Evolutionary conservation across 805 yeast species (phyloP).

Genomic region (Saccharomycopsis lassenensis): DNA sequence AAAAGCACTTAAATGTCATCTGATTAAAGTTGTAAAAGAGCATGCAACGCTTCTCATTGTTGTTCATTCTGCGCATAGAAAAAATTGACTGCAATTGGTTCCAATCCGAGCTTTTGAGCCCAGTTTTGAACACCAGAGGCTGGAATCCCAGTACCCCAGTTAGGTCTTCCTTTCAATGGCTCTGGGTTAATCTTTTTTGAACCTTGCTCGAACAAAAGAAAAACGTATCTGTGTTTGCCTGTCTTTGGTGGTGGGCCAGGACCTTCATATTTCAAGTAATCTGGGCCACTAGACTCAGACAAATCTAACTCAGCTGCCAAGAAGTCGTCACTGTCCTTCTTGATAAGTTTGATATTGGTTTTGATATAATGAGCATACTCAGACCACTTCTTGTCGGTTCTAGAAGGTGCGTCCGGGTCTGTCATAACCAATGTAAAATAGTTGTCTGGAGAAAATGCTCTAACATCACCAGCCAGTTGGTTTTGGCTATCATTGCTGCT

Average conservation of each 20-base stretch:
- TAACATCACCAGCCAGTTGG: constrained; percentile 11
- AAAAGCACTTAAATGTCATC: no score
- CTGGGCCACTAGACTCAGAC: constrained; percentile 19
- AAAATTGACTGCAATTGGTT: constrained; percentile 68
- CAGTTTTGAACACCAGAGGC: constrained; percentile 70
- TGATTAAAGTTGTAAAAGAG: no score
- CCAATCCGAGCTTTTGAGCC: constrained; percentile 50
- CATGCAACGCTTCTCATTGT: constrained; percentile 13
- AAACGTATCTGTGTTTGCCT: constrained; percentile 81
- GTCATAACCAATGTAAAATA: constrained; percentile 69
- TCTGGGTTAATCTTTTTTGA: constrained; percentile 6
- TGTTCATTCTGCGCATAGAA: constrained; percentile 58
- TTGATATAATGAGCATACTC: constrained; percentile 73
- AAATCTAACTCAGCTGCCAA: constrained; percentile 29
- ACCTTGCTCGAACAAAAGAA: constrained; percentile 59
- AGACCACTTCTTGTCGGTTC: constrained; percentile 76
- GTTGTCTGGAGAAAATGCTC: constrained; percentile 27
- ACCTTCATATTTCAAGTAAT: constrained; percentile 50
- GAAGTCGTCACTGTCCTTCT: constrained; percentile 23
- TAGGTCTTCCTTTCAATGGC: constrained; percentile 37
- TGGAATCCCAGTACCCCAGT: constrained; percentile 82
- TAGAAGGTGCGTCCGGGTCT: constrained; percentile 91
- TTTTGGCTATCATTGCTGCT: neutral
- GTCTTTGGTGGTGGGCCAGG: constrained; percentile 89
- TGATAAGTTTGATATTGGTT: constrained; percentile 37